These are phyloP conservation scores for Zoysia japonica DNA, from an alignment of 176 grass and related monocot species.

Conservation along the genomic window DNA sequence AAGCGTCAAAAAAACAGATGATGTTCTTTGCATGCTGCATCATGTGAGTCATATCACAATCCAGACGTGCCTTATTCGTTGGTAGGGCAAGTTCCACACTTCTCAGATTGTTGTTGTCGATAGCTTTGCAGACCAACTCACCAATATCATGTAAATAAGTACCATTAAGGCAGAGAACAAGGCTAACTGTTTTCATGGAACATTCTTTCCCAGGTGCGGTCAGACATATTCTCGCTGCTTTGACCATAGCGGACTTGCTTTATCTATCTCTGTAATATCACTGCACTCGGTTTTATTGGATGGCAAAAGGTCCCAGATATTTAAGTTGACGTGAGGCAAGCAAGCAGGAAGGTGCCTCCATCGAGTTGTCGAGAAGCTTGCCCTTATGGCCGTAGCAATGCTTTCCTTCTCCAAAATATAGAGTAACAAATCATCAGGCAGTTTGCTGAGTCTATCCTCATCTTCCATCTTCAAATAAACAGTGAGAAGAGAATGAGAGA, in stretches of 20 bases:
- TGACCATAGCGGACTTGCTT: background rate
- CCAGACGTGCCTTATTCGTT: background rate
- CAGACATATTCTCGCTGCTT: background rate
- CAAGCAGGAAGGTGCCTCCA: background rate
- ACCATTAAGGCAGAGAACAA: background rate
- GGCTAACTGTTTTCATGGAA: background rate
- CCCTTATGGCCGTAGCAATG: background rate
- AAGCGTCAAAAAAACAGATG: background rate
- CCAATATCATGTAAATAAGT: background rate
- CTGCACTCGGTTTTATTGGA: background rate
- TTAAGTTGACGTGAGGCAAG: background rate
- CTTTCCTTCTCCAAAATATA: background rate
- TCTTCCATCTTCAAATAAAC: background rate
- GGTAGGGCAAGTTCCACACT: background rate
- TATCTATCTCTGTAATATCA: background rate
- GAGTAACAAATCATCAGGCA: background rate
- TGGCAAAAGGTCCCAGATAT: background rate
- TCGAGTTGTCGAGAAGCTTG: constrained; percentile 1
- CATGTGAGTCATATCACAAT: background rate
- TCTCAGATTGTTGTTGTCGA: background rate
- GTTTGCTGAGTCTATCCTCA: background rate
- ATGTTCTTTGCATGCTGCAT: background rate
- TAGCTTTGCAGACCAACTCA: background rate
- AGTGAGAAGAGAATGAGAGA: too few species aligned
- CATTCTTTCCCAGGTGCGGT: background rate